These are phyloP conservation scores for Diaporthe caulivora DNA, from an alignment of 2,329 filamentous ascomycete genomes.

Conservation along the genomic window DNA sequence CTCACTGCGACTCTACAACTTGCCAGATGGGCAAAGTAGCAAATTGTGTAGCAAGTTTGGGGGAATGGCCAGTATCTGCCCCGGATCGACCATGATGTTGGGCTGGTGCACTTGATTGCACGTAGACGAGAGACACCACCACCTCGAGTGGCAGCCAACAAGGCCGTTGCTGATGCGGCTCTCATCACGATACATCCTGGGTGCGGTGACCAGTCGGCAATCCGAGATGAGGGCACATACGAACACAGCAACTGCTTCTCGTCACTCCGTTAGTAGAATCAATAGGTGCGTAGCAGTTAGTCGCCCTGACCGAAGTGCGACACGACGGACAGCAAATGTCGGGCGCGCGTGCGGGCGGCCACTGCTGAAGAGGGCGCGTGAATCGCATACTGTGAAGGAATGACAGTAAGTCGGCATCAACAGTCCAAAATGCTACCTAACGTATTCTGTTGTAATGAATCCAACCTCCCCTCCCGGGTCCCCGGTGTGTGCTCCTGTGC, in stretches of 20 bases:
- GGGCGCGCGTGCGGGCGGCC: neutral
- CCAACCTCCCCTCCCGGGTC: neutral
- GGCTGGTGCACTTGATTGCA: neutral
- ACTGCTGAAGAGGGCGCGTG: constrained; percentile 1
- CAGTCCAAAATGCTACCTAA: constrained; percentile 31
- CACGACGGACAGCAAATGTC: constrained; percentile 3
- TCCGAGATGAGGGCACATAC: neutral
- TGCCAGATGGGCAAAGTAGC: neutral
- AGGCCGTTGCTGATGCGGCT: neutral
- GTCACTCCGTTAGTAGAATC: neutral
- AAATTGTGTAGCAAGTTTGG: too few relatives aligned
- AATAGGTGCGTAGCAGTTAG: neutral
- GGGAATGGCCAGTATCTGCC: too few relatives aligned
- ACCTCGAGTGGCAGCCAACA: neutral
- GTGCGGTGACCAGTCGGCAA: too few relatives aligned
- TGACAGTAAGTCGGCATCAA: constrained; percentile 31
- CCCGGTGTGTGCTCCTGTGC: neutral
- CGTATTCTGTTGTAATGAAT: constrained; percentile 25
- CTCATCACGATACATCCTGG: neutral
- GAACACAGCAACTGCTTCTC: neutral
- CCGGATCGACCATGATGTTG: too few relatives aligned
- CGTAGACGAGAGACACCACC: neutral
- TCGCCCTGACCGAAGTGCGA: neutral
- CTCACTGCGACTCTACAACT: neutral
- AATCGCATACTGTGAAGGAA: constrained; percentile 16